Evolutionary conservation across 352 stramenopile genomes (phyloP).

Genomic region (Phytophthora citrophthora): DNA sequence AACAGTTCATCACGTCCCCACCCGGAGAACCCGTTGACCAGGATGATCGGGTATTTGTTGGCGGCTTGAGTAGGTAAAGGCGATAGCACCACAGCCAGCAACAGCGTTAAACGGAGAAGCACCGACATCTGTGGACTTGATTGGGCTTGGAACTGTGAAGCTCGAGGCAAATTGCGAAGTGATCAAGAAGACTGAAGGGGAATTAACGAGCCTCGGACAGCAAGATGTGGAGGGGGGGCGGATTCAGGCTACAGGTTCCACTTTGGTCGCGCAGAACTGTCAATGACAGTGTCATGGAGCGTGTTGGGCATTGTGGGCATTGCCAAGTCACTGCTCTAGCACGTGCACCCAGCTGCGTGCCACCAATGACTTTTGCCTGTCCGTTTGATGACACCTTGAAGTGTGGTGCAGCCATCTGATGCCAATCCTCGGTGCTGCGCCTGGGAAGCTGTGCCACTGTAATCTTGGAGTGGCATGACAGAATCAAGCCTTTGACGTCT

Average conservation of each 20-base stretch:
- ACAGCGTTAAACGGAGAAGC: constrained; percentile 19
- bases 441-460: constrained; percentile 2
- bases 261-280: not conserved
- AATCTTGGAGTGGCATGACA: constrained; percentile 4
- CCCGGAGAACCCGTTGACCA: constrained; percentile 63
- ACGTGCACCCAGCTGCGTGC: constrained; percentile 11
- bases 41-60: constrained; percentile 60
- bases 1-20: constrained; percentile 53
- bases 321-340: constrained; percentile 19
- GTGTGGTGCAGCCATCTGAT: constrained; percentile 22
- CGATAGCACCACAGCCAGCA: constrained; percentile 16
- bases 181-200: not conserved
- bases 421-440: constrained; percentile 12
- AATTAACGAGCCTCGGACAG: constrained; percentile 19
- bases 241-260: constrained; percentile 16
- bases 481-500: constrained; percentile 4
- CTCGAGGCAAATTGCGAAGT: constrained; percentile 28
- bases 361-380: not conserved
- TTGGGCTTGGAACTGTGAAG: constrained; percentile 4
- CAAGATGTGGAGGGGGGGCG: constrained; percentile 10
- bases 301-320: not conserved
- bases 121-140: constrained; percentile 17
- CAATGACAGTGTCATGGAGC: constrained; percentile 10
- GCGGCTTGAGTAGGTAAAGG: constrained; percentile 17
- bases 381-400: constrained; percentile 16